These are phyloP conservation scores for Lantana camara DNA, from an alignment of 257 asterid species.

Conservation along the genomic window DNA sequence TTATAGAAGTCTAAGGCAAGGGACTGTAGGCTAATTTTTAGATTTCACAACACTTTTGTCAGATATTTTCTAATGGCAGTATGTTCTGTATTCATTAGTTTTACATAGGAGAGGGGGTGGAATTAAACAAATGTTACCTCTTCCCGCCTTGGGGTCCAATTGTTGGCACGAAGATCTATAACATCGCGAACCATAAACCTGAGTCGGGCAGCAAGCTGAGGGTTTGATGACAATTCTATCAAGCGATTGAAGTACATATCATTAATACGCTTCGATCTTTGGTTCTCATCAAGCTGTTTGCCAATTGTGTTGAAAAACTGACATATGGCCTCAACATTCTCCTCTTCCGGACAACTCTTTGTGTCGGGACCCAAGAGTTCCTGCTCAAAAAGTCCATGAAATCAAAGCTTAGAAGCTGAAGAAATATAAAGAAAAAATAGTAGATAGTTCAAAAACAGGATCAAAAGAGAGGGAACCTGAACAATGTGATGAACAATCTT, in stretches of 20 bases:
- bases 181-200: slow-evolving; percentile 90
- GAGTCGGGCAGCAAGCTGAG: slow-evolving; percentile 79
- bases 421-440: neutral
- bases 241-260: slow-evolving; percentile 69
- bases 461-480: slow-evolving; percentile 51
- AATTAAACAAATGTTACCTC: slow-evolving; percentile 50
- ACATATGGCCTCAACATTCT: slow-evolving; percentile 96
- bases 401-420: neutral
- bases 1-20: too few relatives aligned
- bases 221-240: slow-evolving; percentile 71
- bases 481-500: slow-evolving; percentile 97
- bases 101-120: neutral
- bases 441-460: neutral
- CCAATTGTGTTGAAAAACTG: slow-evolving; percentile 94
- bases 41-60: too few relatives aligned
- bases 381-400: slow-evolving; percentile 37
- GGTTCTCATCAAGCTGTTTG: slow-evolving; percentile 86
- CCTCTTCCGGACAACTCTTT: slow-evolving; percentile 84
- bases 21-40: too few relatives aligned
- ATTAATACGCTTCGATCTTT: slow-evolving; percentile 67
- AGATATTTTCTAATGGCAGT: too few relatives aligned
- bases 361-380: slow-evolving; percentile 73
- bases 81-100: too few relatives aligned
- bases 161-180: slow-evolving; percentile 72
- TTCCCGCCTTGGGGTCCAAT: slow-evolving; percentile 93